phyloP scores from a whole-genome alignment of 306 rosid species.

The Cucumis hystrix region DNA sequence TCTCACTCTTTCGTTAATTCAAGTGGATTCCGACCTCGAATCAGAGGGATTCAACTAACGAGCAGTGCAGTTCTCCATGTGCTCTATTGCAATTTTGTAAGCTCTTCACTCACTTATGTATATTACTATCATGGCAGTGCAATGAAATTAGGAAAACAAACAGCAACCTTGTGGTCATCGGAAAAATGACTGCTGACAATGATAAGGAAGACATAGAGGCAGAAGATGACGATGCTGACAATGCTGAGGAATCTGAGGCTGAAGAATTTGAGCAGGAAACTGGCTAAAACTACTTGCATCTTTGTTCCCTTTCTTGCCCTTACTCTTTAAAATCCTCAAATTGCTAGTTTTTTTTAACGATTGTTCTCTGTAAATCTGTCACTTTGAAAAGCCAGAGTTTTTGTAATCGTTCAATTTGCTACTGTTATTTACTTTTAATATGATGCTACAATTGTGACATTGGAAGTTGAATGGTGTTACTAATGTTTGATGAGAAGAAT shows the following conservation, averaged over 20 bases:
- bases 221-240: constrained; percentile 54
- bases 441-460: too few relatives aligned
- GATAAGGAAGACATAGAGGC: constrained; percentile 75
- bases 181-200: constrained; percentile 50
- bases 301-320: neutral
- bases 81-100: neutral
- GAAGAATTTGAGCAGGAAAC: constrained; percentile 97
- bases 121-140: constrained; percentile 32
- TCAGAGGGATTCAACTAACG: neutral
- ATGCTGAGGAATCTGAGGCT: constrained; percentile 80
- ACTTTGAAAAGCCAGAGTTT: neutral
- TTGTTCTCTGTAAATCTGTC: neutral
- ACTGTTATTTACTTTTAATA: too few relatives aligned
- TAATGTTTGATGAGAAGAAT: too few relatives aligned
- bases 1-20: neutral
- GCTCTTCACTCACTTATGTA: neutral
- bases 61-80: neutral
- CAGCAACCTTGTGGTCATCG: constrained; percentile 55
- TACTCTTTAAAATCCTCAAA: neutral
- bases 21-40: neutral
- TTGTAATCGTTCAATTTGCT: neutral
- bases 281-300: constrained; percentile 23
- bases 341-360: neutral
- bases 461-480: too few relatives aligned
- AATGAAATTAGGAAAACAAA: constrained; percentile 60